Evolutionary conservation across 228 moss, liverwort and hornwort species (phyloP), one percentile per base, ranked within the genome.

Genomic region (Sphagnum magellanicum): DNA sequence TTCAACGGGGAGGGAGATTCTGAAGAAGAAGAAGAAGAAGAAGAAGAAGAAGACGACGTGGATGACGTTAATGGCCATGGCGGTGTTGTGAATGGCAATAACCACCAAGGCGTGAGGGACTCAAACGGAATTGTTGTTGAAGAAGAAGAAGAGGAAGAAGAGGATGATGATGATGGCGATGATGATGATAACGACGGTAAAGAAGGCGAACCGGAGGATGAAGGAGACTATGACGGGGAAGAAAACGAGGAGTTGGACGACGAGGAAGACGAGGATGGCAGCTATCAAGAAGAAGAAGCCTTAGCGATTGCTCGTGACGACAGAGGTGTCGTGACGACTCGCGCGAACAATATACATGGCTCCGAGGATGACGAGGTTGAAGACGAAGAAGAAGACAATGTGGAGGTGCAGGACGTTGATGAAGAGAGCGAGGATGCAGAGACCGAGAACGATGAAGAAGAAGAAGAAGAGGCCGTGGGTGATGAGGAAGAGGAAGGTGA

Each of bases 331-430:
- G 81, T 74, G 57, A 32, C 32, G 32, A 32, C 32, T 32, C 79
- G 62, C 16, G 63, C 68, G 49, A 82, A 78, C 50, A 76, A 74
- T 60, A 81, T 81, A 62, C 74, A 78, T 51, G 75, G 79, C 60
- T 85, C 81, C 32, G 89, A 92, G 47, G 89, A 91, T 63, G 89
- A 89, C 52, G 89, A 89, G 58, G 84, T 83, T 51, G 88, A 90
- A 52, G 88, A 90, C 70, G 90, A 85, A 59, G 32, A 32, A 32
- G 89, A 86, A 2, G 92, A 89, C 76, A 92, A 89, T 78, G 86
- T 88, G 6, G 88, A 90, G 74, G 87, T 87, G 60, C 89, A 89
- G 81, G 87, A 87, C 66, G 70, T 87, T 52, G 92, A 85, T 52
- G 81, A 81, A 64, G 83, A 83, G 59, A 83, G 87, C 52, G 88